phyloP scores from a whole-genome alignment of 805 yeast species.

The Clavispora carvajalis region DNA sequence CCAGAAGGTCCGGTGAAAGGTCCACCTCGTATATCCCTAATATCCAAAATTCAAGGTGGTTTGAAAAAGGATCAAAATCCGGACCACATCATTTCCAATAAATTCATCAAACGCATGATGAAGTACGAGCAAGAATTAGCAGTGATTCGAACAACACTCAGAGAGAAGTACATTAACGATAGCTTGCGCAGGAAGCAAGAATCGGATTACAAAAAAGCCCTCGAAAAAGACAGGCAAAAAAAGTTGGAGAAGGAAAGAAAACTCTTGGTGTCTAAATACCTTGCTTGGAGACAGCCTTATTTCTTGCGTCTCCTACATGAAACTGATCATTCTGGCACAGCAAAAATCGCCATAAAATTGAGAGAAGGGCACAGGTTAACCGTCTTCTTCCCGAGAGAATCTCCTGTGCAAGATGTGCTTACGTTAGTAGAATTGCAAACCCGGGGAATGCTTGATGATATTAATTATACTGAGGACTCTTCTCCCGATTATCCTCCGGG shows the following conservation, averaged over 20 bases:
- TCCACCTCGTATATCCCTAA: conserved; percentile 53
- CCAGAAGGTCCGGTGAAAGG: conserved; percentile 51
- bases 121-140: conserved; percentile 59
- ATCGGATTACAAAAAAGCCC: conserved; percentile 64
- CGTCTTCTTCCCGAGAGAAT: conserved; percentile 25
- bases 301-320: conserved; percentile 21
- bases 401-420: conserved; percentile 27
- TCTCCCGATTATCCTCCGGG: neutral
- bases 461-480: conserved; percentile 7
- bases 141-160: conserved; percentile 56
- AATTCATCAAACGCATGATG: conserved; percentile 42
- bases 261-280: conserved; percentile 33
- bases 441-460: conserved; percentile 37
- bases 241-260: conserved; percentile 24
- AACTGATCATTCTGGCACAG: conserved; percentile 19
- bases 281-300: conserved; percentile 24
- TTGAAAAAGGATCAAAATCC: conserved; percentile 37
- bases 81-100: conserved; percentile 28
- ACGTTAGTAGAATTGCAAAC: conserved; percentile 28
- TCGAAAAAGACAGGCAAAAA: conserved; percentile 60
- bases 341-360: conserved; percentile 68
- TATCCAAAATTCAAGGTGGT: conserved; percentile 61
- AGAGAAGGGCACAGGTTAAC: conserved; percentile 56
- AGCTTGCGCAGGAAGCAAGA: conserved; percentile 69
- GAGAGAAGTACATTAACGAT: conserved; percentile 53